A percentile compares a stretch with the other conserved stretches of the same genome.
Conservation (phyloP, 2,329 filamentous ascomycete genomes). For the Monilinia aucupariae region DNA sequence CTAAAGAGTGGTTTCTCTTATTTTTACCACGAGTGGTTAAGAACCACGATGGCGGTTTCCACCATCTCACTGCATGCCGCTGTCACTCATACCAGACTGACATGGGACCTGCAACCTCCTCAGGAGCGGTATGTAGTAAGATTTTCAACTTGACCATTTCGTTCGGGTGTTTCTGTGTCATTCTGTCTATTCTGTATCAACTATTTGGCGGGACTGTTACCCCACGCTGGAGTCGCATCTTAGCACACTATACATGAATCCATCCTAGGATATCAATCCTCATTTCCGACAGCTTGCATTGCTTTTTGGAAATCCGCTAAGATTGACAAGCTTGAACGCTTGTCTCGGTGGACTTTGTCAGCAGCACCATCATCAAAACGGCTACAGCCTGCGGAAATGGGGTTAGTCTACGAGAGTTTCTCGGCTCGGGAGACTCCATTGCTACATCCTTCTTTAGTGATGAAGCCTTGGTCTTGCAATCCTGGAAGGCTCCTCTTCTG, state of each 20-base stretch:
- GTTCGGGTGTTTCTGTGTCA: not conserved
- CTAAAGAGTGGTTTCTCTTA: not conserved
- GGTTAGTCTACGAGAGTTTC: not conserved
- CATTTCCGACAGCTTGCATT: constrained; percentile 4
- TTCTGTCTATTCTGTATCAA: not conserved
- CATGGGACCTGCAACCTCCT: not conserved
- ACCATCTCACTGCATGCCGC: not conserved
- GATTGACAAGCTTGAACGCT: not conserved
- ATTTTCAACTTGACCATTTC: not conserved
- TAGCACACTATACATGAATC: not conserved
- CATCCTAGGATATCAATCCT: constrained; percentile 2
- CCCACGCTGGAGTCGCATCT: not conserved
- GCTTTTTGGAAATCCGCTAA: not conserved
- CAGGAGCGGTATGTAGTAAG: not conserved
- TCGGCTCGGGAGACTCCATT: not conserved
- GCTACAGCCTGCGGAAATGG: not conserved
- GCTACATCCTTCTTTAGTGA: not conserved
- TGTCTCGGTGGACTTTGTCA: too few species aligned
- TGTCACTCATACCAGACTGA: not conserved
- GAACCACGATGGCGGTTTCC: not conserved
- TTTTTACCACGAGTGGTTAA: not conserved
- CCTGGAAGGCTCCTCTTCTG: not conserved
- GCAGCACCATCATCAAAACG: not conserved
- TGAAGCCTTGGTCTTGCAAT: not conserved
- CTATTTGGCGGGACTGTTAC: not conserved